Percentiles rank a stretch among this genome's conserved stretches.
Evolutionary conservation across 331 rosid genomes (phyloP).

Genomic region (Pyracantha coccinea): DNA sequence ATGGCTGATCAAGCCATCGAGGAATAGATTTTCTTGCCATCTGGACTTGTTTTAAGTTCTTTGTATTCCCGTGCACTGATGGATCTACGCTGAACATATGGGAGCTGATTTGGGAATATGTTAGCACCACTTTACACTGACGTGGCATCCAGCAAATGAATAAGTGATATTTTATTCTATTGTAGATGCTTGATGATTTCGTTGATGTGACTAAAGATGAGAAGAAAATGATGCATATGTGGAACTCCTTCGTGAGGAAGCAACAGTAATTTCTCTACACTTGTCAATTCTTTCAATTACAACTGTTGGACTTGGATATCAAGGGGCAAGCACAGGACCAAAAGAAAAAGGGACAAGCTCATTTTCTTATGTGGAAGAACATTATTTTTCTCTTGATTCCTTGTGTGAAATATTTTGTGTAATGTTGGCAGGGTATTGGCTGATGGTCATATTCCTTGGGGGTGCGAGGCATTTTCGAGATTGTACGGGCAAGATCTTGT

Average conservation of each 20-base stretch:
- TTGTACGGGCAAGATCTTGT: conserved; percentile 40
- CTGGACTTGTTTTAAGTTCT: background rate
- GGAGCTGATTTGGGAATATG: background rate
- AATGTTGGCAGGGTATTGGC: conserved; percentile 47
- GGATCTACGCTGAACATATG: background rate
- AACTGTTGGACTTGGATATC: no score
- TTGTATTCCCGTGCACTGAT: background rate
- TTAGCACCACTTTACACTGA: background rate
- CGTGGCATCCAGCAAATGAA: background rate
- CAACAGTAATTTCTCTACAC: conserved; percentile 39
- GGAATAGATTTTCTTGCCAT: background rate
- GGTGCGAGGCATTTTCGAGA: conserved; percentile 61
- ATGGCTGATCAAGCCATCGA: background rate
- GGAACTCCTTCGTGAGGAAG: conserved; percentile 62
- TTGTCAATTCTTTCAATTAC: background rate
- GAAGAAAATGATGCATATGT: conserved; percentile 60
- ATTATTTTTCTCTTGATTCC: background rate
- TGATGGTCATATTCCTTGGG: conserved; percentile 77
- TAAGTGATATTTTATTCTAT: conserved; percentile 1
- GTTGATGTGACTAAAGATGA: conserved; percentile 37
- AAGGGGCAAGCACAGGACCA: background rate
- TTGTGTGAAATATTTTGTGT: conserved; percentile 5
- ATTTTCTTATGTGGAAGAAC: background rate
- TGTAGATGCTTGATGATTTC: conserved; percentile 65
- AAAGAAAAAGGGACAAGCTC: background rate